Conservation (phyloP, 176 grass and related monocot species). For the Raddia distichophylla region DNA sequence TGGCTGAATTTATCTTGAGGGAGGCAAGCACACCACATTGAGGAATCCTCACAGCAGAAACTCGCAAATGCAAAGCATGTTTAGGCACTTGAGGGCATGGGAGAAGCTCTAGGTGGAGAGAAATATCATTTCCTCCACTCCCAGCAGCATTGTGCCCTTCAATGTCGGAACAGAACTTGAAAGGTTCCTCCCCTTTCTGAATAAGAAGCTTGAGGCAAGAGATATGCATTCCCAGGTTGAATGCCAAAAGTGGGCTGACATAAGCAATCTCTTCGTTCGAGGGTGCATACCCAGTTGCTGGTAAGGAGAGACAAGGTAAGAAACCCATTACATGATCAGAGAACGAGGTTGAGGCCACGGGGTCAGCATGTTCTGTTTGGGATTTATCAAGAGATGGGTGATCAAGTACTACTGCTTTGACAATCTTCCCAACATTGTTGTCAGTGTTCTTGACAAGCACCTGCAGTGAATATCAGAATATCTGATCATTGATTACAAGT, state of each 20-base stretch:
- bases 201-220: slow-evolving; percentile 76
- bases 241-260: slow-evolving; percentile 87
- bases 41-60: slow-evolving; percentile 86
- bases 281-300: slow-evolving; percentile 8
- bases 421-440: slow-evolving; percentile 80
- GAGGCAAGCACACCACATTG: slow-evolving; percentile 88
- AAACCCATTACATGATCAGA: slow-evolving; percentile 59
- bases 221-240: slow-evolving; percentile 86
- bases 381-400: slow-evolving; percentile 28
- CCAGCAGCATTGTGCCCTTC: slow-evolving; percentile 15
- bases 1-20: slow-evolving; percentile 64
- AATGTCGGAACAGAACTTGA: slow-evolving; percentile 57
- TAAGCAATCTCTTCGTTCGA: slow-evolving; percentile 62
- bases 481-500: slow-evolving; percentile 1
- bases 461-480: slow-evolving; percentile 44
- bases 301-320: slow-evolving; percentile 57
- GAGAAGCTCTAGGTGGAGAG: slow-evolving; percentile 66
- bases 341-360: slow-evolving; percentile 21
- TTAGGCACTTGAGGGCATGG: slow-evolving; percentile 70
- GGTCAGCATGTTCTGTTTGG: slow-evolving; percentile 14
- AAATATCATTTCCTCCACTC: slow-evolving; percentile 35
- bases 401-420: slow-evolving; percentile 71
- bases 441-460: slow-evolving; percentile 90
- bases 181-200: slow-evolving; percentile 50
- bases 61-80: slow-evolving; percentile 82